phyloP scores from a whole-genome alignment of 1,139 yeast species.

The Pichia sp. region DNA sequence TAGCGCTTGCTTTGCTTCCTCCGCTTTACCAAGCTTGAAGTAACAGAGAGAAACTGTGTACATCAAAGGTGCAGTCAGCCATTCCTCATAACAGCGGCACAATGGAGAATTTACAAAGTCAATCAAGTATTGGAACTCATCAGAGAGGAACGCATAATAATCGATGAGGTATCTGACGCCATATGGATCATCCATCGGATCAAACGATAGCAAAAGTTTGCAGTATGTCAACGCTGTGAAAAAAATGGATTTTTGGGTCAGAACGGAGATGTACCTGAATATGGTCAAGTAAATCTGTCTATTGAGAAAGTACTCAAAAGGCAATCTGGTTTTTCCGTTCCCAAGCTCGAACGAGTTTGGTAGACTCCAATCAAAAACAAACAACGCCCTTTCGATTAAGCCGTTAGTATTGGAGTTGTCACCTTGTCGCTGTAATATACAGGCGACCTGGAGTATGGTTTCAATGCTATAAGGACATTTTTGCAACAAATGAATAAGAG shows the following conservation, averaged over 20 bases:
- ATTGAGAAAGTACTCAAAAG: constrained; percentile 70
- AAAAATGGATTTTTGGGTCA: constrained; percentile 76
- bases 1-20: constrained; percentile 46
- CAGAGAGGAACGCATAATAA: constrained; percentile 66
- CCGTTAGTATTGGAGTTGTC: constrained; percentile 69
- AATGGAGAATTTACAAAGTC: constrained; percentile 53
- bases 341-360: constrained; percentile 48
- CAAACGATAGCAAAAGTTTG: constrained; percentile 61
- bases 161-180: constrained; percentile 84
- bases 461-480: constrained; percentile 72
- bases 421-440: constrained; percentile 72
- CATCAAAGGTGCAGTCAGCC: constrained; percentile 74
- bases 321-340: constrained; percentile 61
- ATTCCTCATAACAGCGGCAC: constrained; percentile 51
- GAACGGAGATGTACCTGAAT: constrained; percentile 64
- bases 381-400: constrained; percentile 68
- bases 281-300: constrained; percentile 72
- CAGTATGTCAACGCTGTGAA: constrained; percentile 73
- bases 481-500: constrained; percentile 52
- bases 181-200: constrained; percentile 78
- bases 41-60: constrained; percentile 65
- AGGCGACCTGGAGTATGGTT: constrained; percentile 74
- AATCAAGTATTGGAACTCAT: constrained; percentile 58
- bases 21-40: constrained; percentile 36
- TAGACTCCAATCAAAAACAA: constrained; percentile 70